Conservation (phyloP, 352 stramenopile genomes). For the Phytopythium oedochilum region DNA sequence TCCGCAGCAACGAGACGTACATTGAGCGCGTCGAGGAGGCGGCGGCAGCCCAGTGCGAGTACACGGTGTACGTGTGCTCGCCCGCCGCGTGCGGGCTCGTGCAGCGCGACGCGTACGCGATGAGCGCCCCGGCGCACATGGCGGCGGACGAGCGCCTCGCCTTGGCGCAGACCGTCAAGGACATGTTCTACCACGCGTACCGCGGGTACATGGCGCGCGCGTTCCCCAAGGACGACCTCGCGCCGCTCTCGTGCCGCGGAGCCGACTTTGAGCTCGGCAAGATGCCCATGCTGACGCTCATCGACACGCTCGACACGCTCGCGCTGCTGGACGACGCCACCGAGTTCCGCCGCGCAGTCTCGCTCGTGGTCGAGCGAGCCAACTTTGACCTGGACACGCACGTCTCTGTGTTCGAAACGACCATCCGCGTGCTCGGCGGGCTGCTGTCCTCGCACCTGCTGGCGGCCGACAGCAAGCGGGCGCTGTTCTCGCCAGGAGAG, state of each 20-base stretch:
- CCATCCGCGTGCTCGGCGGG: conserved; percentile 89
- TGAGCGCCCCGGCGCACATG: conserved; percentile 40
- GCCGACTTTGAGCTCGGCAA: conserved; percentile 75
- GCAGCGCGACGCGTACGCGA: conserved; percentile 65
- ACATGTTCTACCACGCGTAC: conserved; percentile 91
- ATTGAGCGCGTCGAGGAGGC: conserved; percentile 64
- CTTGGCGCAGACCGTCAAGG: conserved; percentile 59
- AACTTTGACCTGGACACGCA: conserved; percentile 85
- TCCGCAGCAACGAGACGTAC: conserved; percentile 81
- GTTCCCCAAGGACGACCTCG: conserved; percentile 78
- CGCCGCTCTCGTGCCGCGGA: conserved; percentile 64
- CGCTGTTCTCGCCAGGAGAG: conserved; percentile 44
- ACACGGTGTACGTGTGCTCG: conserved; percentile 67
- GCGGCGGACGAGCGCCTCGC: conserved; percentile 48
- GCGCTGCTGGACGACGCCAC: conserved; percentile 73
- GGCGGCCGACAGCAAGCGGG: conserved; percentile 45
- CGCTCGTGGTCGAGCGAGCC: conserved; percentile 46
- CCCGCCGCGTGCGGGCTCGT: conserved; percentile 68
- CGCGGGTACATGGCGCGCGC: conserved; percentile 79
- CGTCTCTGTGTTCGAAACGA: conserved; percentile 93
- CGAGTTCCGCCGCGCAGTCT: conserved; percentile 72
- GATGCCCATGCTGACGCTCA: conserved; percentile 85
- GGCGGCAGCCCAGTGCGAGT: conserved; percentile 26
- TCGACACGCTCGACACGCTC: conserved; percentile 90
- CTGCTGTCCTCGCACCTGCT: conserved; percentile 89